A percentile compares a stretch with the other conserved stretches of the same genome.
Conservation (phyloP, 257 asterid species). For the Asclepias syriaca region DNA sequence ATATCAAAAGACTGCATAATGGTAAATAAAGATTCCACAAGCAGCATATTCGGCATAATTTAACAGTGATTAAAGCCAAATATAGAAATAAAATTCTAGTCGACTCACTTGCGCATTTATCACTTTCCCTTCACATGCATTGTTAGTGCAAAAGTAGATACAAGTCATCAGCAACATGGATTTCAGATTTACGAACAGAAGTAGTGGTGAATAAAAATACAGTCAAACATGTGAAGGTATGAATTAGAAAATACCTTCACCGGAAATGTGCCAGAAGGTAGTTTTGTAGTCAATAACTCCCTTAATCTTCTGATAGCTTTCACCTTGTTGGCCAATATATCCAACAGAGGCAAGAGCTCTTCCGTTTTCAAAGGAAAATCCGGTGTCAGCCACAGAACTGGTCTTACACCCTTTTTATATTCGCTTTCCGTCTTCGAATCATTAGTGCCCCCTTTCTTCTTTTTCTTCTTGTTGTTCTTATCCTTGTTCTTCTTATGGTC, state of each 20-base stretch:
- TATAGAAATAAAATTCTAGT: not conserved
- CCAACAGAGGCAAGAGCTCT: constrained; percentile 94
- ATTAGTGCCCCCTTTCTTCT: constrained; percentile 54
- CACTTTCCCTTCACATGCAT: not conserved
- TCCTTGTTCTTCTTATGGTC: constrained; percentile 78
- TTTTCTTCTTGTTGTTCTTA: constrained; percentile 81
- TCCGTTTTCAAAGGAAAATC: constrained; percentile 93
- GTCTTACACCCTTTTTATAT: constrained; percentile 91
- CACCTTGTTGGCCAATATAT: constrained; percentile 94
- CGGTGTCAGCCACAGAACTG: constrained; percentile 96
- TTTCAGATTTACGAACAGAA: not conserved
- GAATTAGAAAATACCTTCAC: constrained; percentile 62
- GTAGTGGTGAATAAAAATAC: not conserved
- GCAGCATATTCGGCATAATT: not conserved
- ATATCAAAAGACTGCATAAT: not conserved
- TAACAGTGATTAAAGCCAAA: not conserved
- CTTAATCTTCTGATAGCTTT: constrained; percentile 93
- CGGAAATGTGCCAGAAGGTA: constrained; percentile 92
- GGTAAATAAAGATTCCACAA: not conserved
- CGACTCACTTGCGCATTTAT: not conserved
- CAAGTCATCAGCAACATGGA: not conserved
- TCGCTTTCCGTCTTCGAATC: constrained; percentile 53
- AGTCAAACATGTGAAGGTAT: constrained; percentile 7
- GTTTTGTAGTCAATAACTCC: constrained; percentile 93
- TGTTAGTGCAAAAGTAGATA: not conserved